A percentile compares a stretch with the other conserved stretches of the same genome.
phyloP scores from a whole-genome alignment of 164 flowering plant genomes.

The Annona cherimola region DNA sequence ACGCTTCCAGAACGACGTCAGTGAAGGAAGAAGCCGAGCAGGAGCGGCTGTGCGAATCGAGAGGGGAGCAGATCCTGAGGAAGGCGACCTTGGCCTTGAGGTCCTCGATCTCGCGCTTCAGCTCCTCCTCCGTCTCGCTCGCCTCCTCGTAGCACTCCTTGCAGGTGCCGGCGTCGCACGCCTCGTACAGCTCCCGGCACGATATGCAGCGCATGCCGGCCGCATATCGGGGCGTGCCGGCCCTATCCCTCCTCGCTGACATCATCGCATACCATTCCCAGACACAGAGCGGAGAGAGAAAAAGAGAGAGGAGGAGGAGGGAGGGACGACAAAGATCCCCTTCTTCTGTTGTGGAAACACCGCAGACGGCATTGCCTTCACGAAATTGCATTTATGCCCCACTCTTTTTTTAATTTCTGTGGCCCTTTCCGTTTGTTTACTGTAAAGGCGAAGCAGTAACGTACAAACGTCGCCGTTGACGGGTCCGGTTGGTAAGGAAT shows the following conservation, averaged over 20 bases:
- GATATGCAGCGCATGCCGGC: constrained; percentile 59
- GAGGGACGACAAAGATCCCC: not conserved
- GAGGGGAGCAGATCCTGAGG: constrained; percentile 40
- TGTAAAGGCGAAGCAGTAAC: not conserved
- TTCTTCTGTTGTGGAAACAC: not conserved
- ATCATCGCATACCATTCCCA: not conserved
- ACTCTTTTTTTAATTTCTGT: not conserved
- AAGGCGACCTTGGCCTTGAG: constrained; percentile 73
- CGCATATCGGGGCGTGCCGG: not conserved
- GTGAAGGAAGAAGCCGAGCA: constrained; percentile 27
- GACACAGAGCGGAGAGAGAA: not conserved
- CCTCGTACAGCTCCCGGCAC: constrained; percentile 57
- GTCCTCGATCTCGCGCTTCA: constrained; percentile 86
- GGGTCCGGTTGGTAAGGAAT: too few relatives aligned
- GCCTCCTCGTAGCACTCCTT: constrained; percentile 95
- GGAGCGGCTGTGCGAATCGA: constrained; percentile 15
- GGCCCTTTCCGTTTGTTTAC: not conserved
- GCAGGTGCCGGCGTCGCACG: constrained; percentile 76
- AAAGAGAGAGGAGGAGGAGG: not conserved
- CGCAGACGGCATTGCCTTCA: too few relatives aligned
- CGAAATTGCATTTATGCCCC: not conserved
- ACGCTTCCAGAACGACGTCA: constrained; percentile 61
- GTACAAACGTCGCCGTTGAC: too few relatives aligned
- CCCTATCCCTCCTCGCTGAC: not conserved
- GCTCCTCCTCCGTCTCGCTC: constrained; percentile 84